Evolutionary conservation across 805 yeast genomes (phyloP).

Genomic region (Cyberlindnera xylosilytica): DNA sequence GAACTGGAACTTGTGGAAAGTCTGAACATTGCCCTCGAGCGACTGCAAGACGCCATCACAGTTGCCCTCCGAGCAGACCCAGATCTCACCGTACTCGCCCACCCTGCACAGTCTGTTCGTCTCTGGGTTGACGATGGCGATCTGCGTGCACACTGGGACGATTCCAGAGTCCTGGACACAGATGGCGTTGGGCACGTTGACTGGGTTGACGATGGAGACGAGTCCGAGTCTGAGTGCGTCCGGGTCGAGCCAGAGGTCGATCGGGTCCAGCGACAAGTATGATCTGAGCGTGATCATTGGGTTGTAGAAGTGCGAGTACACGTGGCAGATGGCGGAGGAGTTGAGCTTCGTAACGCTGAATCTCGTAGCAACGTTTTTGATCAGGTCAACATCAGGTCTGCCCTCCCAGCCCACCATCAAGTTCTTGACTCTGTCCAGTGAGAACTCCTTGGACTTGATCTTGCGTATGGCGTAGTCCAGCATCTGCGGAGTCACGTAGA

Average conservation of each 20-base stretch:
- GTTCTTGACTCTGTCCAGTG: conserved; percentile 64
- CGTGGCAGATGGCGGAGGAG: conserved; percentile 67
- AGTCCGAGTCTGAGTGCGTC: conserved; percentile 87
- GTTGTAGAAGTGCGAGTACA: conserved; percentile 75
- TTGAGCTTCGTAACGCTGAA: conserved; percentile 65
- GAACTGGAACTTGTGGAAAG: conserved; percentile 42
- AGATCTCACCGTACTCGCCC: conserved; percentile 95
- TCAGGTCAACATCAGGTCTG: conserved; percentile 64
- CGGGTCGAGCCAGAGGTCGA: conserved; percentile 83
- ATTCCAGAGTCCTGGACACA: conserved; percentile 92
- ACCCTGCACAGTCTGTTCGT: conserved; percentile 72
- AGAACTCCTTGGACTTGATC: conserved; percentile 52
- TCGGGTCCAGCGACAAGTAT: conserved; percentile 84
- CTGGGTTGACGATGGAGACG: conserved; percentile 73
- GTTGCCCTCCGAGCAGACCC: conserved; percentile 92
- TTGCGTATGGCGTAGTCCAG: conserved; percentile 66
- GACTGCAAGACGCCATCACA: conserved; percentile 52
- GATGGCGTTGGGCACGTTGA: conserved; percentile 63
- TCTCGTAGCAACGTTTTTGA: conserved; percentile 54
- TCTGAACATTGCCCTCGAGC: conserved; percentile 36
- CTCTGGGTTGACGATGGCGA: conserved; percentile 94
- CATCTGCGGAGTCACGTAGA: conserved; percentile 82
- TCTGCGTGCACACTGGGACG: conserved; percentile 91
- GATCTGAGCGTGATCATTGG: conserved; percentile 85
- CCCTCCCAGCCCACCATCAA: conserved; percentile 78